These are phyloP conservation scores for Drechslerella stenobrocha DNA, from an alignment of 2,329 filamentous ascomycete genomes.

Conservation along the genomic window DNA sequence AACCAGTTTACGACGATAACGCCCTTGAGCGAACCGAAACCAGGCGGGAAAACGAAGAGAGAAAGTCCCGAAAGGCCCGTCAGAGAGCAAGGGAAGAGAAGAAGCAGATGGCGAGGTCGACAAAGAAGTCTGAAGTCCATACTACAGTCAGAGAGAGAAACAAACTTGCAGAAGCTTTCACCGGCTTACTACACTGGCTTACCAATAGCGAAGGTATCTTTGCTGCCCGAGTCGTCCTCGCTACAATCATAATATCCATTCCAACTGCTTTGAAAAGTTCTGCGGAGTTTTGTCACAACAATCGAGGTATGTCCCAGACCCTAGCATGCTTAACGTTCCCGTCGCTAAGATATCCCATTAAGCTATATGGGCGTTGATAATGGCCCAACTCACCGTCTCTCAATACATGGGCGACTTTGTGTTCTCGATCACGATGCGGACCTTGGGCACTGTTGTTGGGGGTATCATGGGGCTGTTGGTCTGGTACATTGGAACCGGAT, in stretches of 20 bases:
- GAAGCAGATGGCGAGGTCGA: conserved; percentile 13
- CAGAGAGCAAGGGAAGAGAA: conserved; percentile 28
- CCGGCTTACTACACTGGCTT: conserved; percentile 56
- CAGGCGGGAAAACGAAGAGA: conserved; percentile 26
- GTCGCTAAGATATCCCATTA: background rate
- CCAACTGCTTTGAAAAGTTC: conserved; percentile 57
- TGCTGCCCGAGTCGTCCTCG: conserved; percentile 59
- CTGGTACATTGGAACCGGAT: conserved; percentile 62
- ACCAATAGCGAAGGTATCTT: conserved; percentile 58
- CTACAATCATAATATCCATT: conserved; percentile 58
- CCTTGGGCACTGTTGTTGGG: conserved; percentile 58
- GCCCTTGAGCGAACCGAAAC: conserved; percentile 41
- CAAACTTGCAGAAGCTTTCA: conserved; percentile 52
- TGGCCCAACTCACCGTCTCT: conserved; percentile 59
- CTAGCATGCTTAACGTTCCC: background rate
- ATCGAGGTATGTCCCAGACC: conserved; percentile 57
- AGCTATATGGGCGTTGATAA: conserved; percentile 60
- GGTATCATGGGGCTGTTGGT: conserved; percentile 59
- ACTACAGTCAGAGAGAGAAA: conserved; percentile 51
- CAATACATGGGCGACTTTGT: conserved; percentile 62
- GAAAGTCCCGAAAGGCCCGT: conserved; percentile 48
- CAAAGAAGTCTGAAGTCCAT: background rate
- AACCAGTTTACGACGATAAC: conserved; percentile 44
- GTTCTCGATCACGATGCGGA: conserved; percentile 58
- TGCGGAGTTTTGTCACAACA: conserved; percentile 61